Conservation (phyloP, 2,329 filamentous ascomycete genomes). For the Magnaporthales sp. region DNA sequence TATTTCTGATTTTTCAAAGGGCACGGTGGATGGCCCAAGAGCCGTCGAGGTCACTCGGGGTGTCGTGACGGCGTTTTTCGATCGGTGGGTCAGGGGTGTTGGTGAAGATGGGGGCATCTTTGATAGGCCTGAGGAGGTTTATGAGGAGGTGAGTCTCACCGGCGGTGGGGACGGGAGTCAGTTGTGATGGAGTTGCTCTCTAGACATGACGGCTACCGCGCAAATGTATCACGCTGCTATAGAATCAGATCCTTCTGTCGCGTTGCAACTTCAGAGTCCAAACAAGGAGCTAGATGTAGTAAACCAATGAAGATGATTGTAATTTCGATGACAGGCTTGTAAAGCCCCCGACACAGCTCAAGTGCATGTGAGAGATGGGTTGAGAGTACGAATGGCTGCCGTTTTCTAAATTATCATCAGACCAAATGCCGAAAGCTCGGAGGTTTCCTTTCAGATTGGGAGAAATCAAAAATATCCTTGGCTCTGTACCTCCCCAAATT, state of each 20-base stretch:
- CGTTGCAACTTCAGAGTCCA: no score
- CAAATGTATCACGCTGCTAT: fast-evolving
- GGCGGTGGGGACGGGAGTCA: neutral
- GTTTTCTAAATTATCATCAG: neutral
- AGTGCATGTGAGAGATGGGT: neutral
- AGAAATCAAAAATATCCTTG: neutral
- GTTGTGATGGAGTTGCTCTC: neutral
- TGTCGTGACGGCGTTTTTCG: constrained; percentile 7
- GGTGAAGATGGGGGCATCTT: neutral
- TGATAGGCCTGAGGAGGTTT: neutral
- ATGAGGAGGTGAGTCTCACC: neutral
- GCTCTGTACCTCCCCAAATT: neutral
- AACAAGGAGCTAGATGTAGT: no score
- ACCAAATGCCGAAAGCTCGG: neutral
- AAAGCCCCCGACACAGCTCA: neutral
- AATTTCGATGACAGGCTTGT: neutral
- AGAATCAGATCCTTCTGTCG: neutral
- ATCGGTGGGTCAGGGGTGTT: constrained; percentile 1
- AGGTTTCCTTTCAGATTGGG: neutral
- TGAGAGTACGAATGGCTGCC: neutral
- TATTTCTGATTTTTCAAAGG: neutral
- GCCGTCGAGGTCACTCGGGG: constrained; percentile 6
- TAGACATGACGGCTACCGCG: neutral
- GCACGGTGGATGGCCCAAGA: neutral
- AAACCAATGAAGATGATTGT: neutral